These are phyloP conservation scores for Trichoderma atroviride DNA, from an alignment of 2,329 filamentous ascomycete species.

Conservation along the genomic window DNA sequence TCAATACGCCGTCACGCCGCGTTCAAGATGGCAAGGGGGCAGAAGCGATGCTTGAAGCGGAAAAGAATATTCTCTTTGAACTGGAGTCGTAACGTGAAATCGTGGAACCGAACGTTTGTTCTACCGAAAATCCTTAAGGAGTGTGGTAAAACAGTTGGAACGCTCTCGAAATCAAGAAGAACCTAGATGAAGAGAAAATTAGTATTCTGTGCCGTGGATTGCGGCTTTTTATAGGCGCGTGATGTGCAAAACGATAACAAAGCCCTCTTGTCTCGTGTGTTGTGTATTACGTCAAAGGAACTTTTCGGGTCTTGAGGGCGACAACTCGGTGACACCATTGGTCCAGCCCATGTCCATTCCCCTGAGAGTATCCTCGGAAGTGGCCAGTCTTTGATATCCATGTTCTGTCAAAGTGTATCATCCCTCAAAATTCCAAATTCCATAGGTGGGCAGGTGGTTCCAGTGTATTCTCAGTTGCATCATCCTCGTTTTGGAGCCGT, in stretches of 20 bases:
- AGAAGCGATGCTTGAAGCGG: conserved; percentile 28
- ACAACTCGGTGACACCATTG: background rate
- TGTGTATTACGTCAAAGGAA: background rate
- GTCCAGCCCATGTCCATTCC: background rate
- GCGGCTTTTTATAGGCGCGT: background rate
- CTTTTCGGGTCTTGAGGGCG: background rate
- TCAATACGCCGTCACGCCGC: conserved; percentile 47
- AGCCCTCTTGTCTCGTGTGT: background rate
- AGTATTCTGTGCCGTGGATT: conserved; percentile 28
- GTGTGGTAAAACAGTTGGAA: conserved; percentile 45
- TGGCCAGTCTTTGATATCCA: background rate
- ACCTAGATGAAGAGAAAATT: conserved; percentile 37
- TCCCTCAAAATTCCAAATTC: background rate
- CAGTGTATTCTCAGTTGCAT: background rate
- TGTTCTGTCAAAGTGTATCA: background rate
- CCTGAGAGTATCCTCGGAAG: background rate
- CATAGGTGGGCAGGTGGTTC: background rate
- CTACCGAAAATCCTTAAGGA: conserved; percentile 46
- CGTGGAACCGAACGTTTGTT: conserved; percentile 39
- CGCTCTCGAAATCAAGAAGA: conserved; percentile 48
- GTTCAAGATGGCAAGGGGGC: conserved; percentile 38
- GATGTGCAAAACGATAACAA: background rate
- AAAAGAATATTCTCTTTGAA: conserved; percentile 31
- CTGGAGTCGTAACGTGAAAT: conserved; percentile 35
- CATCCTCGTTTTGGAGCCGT: background rate